These are phyloP conservation scores for Xylona heveae DNA, from an alignment of 495 filamentous ascomycete genomes.

Conservation along the genomic window DNA sequence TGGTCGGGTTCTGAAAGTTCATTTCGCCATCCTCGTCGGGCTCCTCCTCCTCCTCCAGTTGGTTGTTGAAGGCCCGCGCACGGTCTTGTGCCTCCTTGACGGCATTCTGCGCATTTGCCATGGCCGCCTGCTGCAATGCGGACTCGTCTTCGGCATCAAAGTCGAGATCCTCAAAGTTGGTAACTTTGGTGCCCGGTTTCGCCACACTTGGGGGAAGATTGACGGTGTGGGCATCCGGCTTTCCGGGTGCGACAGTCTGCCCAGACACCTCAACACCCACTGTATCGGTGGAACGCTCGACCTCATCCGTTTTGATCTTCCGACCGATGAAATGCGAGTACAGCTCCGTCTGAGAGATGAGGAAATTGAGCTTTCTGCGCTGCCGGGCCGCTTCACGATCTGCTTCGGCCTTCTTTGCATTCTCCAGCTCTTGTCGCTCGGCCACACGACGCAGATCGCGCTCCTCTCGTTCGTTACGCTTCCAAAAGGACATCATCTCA, in stretches of 20 bases:
- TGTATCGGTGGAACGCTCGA: conserved; percentile 71
- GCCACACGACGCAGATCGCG: conserved; percentile 82
- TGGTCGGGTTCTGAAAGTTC: conserved; percentile 98
- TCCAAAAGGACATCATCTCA: conserved; percentile 99
- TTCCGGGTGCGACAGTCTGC: conserved; percentile 23
- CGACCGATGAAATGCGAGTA: conserved; percentile 99
- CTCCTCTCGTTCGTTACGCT: conserved; percentile 93
- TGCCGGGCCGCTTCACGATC: conserved; percentile 93
- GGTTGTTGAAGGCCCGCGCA: conserved; percentile 76
- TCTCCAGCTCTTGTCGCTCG: conserved; percentile 90
- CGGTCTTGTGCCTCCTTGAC: conserved; percentile 88
- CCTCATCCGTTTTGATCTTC: conserved; percentile 92
- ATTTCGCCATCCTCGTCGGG: conserved; percentile 73
- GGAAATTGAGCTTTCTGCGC: conserved; percentile 96
- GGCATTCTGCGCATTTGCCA: conserved; percentile 90
- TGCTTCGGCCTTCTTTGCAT: conserved; percentile 87
- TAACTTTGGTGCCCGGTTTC: conserved; percentile 45
- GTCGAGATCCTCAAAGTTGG: conserved; percentile 81
- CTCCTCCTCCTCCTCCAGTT: conserved; percentile 26
- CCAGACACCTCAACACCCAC: conserved; percentile 33
- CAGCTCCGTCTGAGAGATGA: conserved; percentile 95
- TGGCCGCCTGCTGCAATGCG: conserved; percentile 56
- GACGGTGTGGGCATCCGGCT: conserved; percentile 24
- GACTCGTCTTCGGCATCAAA: conserved; percentile 92
- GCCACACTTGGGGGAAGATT: conserved; percentile 37